Percentiles rank a stretch among this genome's conserved stretches.
Evolutionary conservation across 2,329 filamentous ascomycete species (phyloP).

Genomic region (Microdochium bolleyi): DNA sequence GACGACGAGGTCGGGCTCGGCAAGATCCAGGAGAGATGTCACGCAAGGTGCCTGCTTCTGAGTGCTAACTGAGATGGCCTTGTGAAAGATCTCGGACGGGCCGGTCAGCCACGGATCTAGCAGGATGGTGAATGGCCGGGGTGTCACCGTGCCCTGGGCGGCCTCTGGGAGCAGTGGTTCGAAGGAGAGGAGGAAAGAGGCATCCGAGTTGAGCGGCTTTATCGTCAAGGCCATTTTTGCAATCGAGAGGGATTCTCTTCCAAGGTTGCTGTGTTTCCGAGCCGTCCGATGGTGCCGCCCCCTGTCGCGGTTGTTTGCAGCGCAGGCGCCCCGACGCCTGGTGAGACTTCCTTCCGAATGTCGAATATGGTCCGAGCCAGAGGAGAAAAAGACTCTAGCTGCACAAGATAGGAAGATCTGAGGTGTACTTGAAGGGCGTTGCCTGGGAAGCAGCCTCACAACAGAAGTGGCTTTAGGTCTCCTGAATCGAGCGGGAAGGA

Average conservation of each 20-base stretch:
- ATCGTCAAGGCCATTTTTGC: constrained; percentile 52
- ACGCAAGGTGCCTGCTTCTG: constrained; percentile 50
- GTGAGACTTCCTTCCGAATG: too few species aligned
- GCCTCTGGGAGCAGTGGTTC: constrained; percentile 38
- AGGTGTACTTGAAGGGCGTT: background rate
- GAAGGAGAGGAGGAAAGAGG: constrained; percentile 58
- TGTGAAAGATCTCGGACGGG: constrained; percentile 50
- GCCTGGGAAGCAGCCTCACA: background rate
- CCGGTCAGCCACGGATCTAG: constrained; percentile 66
- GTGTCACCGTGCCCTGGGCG: constrained; percentile 21
- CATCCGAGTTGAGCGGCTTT: constrained; percentile 56
- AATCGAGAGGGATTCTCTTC: background rate
- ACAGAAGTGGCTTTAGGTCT: background rate
- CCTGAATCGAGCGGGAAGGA: background rate
- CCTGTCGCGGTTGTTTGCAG: too few species aligned
- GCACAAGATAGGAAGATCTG: background rate
- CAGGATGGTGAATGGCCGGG: constrained; percentile 55
- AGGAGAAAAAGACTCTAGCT: too few species aligned
- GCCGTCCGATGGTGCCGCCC: too few species aligned
- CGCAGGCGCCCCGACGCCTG: too few species aligned
- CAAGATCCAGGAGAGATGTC: constrained; percentile 35
- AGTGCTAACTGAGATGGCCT: constrained; percentile 51
- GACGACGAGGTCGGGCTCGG: constrained; percentile 36
- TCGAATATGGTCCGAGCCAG: too few species aligned
- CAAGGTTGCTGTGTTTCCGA: too few species aligned